Conservation (phyloP, 2,329 filamentous ascomycete genomes). For the Fulvia fulva region DNA sequence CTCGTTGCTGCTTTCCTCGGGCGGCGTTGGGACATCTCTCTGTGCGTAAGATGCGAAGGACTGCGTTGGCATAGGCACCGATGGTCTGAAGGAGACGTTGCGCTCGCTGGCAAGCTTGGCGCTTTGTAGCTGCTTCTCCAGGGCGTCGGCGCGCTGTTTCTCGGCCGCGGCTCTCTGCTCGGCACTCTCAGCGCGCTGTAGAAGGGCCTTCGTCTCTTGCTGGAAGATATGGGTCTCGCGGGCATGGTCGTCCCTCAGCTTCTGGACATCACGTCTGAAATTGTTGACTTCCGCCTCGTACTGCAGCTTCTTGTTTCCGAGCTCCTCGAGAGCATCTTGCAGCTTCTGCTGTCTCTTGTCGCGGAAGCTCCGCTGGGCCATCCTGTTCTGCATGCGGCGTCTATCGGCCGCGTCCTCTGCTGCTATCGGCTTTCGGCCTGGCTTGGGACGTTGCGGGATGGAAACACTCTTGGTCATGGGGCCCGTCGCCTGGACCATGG, state of each 20-base stretch:
- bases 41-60: background rate
- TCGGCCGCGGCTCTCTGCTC: background rate
- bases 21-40: constrained; percentile 17
- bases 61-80: background rate
- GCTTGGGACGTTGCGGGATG: constrained; percentile 50
- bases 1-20: constrained; percentile 19
- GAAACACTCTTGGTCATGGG: constrained; percentile 37
- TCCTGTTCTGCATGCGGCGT: constrained; percentile 89
- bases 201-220: background rate
- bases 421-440: constrained; percentile 73
- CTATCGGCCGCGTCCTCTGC: constrained; percentile 90
- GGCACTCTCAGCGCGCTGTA: background rate
- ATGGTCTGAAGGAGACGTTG: background rate
- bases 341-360: constrained; percentile 71
- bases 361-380: constrained; percentile 84
- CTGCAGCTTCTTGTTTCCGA: constrained; percentile 14
- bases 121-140: constrained; percentile 1
- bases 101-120: background rate
- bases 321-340: constrained; percentile 7
- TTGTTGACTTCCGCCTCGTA: constrained; percentile 10
- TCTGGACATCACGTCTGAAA: constrained; percentile 7
- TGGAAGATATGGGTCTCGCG: constrained; percentile 1
- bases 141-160: constrained; percentile 3
- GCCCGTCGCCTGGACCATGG: constrained; percentile 22
- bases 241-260: background rate